Evolutionary conservation across 768 basidiomycete species (phyloP).

Genomic region (Tulasnella sp.): DNA sequence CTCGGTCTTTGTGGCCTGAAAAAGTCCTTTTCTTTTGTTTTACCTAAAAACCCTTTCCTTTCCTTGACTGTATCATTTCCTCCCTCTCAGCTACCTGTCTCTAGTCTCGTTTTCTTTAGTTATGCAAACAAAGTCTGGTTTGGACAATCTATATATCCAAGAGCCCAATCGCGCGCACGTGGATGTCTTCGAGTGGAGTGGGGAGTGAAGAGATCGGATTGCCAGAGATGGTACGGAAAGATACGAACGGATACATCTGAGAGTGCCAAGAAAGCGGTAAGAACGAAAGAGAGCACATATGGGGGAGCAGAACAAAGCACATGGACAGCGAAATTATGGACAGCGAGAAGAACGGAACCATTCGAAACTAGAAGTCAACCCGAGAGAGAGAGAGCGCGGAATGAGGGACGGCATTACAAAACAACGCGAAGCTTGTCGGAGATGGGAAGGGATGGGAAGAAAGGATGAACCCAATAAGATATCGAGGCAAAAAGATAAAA

Average conservation of each 20-base stretch:
- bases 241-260: neutral
- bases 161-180: neutral
- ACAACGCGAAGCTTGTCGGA: neutral
- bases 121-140: constrained; percentile 6
- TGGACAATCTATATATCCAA: neutral
- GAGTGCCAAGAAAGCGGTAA: neutral
- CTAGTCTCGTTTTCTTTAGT: neutral
- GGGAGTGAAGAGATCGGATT: neutral
- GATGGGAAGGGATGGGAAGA: neutral
- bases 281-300: neutral
- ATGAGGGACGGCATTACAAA: neutral
- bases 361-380: neutral
- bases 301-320: neutral
- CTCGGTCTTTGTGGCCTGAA: constrained; percentile 6
- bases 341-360: neutral
- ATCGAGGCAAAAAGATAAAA: neutral
- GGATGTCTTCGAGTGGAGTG: neutral
- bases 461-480: neutral
- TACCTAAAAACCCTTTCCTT: neutral
- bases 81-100: neutral
- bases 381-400: neutral
- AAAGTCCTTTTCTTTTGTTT: neutral
- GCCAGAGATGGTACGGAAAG: neutral
- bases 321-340: neutral
- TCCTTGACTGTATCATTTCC: constrained; percentile 7